A percentile compares a stretch with the other conserved stretches of the same genome.
phyloP scores from a whole-genome alignment of 2,329 filamentous ascomycete genomes.

The Plectosphaerella cucumerina region DNA sequence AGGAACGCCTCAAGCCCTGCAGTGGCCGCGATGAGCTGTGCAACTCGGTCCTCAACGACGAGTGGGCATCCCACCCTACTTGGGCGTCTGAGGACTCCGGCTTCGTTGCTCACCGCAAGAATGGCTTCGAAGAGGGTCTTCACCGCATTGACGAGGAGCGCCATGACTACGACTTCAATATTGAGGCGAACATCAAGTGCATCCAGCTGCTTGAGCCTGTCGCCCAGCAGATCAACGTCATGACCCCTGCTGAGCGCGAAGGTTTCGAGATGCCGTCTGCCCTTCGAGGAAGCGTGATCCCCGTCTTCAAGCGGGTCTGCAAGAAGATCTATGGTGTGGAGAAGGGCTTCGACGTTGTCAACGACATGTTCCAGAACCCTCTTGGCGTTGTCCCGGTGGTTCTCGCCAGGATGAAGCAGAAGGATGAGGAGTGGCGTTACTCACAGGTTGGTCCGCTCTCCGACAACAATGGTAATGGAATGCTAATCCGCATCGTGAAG shows the following conservation, averaged over 20 bases:
- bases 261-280: conserved; percentile 76
- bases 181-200: conserved; percentile 90
- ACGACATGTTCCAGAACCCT: conserved; percentile 79
- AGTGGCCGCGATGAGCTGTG: conserved; percentile 94
- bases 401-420: conserved; percentile 85
- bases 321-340: conserved; percentile 93
- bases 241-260: conserved; percentile 68
- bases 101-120: conserved; percentile 97
- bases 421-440: conserved; percentile 96
- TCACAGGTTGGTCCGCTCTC: conserved; percentile 52
- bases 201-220: conserved; percentile 95
- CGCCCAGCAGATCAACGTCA: conserved; percentile 80
- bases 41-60: conserved; percentile 88
- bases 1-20: conserved; percentile 85
- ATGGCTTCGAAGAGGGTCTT: conserved; percentile 87
- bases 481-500: conserved; percentile 15
- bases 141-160: conserved; percentile 97
- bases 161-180: conserved; percentile 98
- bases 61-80: conserved; percentile 97
- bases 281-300: conserved; percentile 88
- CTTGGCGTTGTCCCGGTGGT: conserved; percentile 86
- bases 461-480: background rate
- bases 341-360: conserved; percentile 77
- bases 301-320: conserved; percentile 93
- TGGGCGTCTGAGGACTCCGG: conserved; percentile 98